Percentiles rank a stretch among this genome's conserved stretches.
Conservation (phyloP, 1,284 basidiomycete species). For the Thecaphora frezii region DNA sequence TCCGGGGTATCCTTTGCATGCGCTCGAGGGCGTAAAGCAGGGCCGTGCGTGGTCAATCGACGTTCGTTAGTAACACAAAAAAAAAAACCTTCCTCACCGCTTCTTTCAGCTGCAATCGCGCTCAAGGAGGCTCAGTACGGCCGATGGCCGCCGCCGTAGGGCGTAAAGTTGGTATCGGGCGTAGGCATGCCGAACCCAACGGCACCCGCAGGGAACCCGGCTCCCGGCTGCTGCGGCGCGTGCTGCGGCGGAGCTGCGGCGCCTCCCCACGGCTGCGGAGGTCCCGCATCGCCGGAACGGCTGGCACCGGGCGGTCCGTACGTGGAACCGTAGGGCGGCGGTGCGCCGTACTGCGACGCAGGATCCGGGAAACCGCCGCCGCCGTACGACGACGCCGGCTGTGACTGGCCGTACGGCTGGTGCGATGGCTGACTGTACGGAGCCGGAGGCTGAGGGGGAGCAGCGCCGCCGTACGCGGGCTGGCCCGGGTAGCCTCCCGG, state of each 20-base stretch:
- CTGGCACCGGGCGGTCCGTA: conserved; percentile 9
- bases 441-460: conserved; percentile 2
- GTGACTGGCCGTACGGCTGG: neutral
- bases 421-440: conserved; percentile 3
- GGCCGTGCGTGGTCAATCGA: too few relatives aligned
- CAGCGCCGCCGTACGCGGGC: conserved; percentile 1
- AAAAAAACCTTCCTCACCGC: too few relatives aligned
- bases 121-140: neutral
- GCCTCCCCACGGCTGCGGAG: neutral
- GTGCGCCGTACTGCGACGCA: conserved; percentile 5
- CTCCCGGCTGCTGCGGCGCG: conserved; percentile 3
- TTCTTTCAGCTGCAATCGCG: too few relatives aligned
- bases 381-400: neutral
- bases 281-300: neutral
- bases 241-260: conserved; percentile 1
- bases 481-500: conserved; percentile 9
- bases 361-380: neutral
- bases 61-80: too few relatives aligned
- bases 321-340: conserved; percentile 20
- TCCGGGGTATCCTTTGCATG: too few relatives aligned
- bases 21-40: too few relatives aligned
- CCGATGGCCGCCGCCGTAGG: neutral
- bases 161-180: conserved; percentile 4
- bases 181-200: conserved; percentile 39
- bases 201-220: conserved; percentile 11